A percentile compares a stretch with the other conserved stretches of the same genome.
phyloP scores from a whole-genome alignment of 1,139 yeast genomes.

The Yamadazyma taylorii region DNA sequence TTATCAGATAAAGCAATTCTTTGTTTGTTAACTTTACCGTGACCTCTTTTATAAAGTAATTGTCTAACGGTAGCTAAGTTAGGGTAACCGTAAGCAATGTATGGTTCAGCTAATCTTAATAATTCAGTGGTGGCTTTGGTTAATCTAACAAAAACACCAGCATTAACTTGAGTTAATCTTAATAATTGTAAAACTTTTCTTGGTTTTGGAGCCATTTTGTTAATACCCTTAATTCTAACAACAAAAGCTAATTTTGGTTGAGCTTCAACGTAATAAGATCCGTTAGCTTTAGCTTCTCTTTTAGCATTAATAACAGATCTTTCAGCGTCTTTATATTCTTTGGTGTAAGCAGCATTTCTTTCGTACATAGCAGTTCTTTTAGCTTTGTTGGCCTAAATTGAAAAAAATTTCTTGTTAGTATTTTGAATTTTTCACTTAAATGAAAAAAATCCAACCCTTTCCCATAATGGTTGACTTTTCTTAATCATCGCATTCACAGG shows the following conservation, averaged over 20 bases:
- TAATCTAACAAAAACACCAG: constrained; percentile 96
- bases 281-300: constrained; percentile 96
- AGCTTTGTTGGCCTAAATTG: constrained; percentile 79
- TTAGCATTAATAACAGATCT: constrained; percentile 88
- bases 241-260: constrained; percentile 96
- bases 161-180: constrained; percentile 97
- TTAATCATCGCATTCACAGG: constrained; percentile 1
- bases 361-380: constrained; percentile 95
- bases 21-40: constrained; percentile 99
- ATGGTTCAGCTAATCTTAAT: constrained; percentile 97
- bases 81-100: constrained; percentile 99
- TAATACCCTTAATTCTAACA: constrained; percentile 99
- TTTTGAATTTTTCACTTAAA: background rate
- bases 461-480: background rate
- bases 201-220: constrained; percentile 99
- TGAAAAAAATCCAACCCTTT: background rate
- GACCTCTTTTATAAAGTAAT: constrained; percentile 99
- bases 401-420: constrained; percentile 36
- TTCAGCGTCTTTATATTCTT: constrained; percentile 95
- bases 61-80: constrained; percentile 93
- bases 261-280: constrained; percentile 96
- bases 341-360: constrained; percentile 97
- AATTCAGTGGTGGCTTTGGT: constrained; percentile 99
- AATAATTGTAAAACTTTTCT: constrained; percentile 98
- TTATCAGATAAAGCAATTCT: constrained; percentile 94